These are phyloP conservation scores for Fusarium sublunatum DNA, from an alignment of 2,329 filamentous ascomycete genomes.

Conservation along the genomic window DNA sequence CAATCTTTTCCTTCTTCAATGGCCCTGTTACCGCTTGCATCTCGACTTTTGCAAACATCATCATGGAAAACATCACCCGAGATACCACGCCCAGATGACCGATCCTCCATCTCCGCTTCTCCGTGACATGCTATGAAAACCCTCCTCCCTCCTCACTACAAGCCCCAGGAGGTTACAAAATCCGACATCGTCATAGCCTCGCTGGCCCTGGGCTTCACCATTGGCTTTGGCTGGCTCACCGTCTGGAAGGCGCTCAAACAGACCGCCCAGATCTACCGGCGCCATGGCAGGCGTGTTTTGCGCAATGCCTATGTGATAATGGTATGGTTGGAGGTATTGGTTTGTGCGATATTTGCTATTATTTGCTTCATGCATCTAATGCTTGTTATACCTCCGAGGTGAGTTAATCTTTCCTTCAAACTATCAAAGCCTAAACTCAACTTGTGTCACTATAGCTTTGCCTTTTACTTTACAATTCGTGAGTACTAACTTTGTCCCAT, in stretches of 20 bases:
- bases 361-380: slow-evolving; percentile 48
- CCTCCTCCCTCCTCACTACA: slow-evolving; percentile 41
- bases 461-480: slow-evolving; percentile 47
- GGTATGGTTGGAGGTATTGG: slow-evolving; percentile 60
- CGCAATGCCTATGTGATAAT: slow-evolving; percentile 59
- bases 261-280: slow-evolving; percentile 50
- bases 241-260: slow-evolving; percentile 53
- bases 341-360: slow-evolving; percentile 56
- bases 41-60: background rate
- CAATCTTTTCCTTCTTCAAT: slow-evolving; percentile 3
- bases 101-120: background rate
- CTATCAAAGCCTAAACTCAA: slow-evolving; percentile 6
- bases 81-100: slow-evolving; percentile 15
- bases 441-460: slow-evolving; percentile 31
- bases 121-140: slow-evolving; percentile 38
- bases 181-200: slow-evolving; percentile 46
- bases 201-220: slow-evolving; percentile 53
- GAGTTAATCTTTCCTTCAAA: background rate
- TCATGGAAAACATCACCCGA: slow-evolving; percentile 30
- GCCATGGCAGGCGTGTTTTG: slow-evolving; percentile 46
- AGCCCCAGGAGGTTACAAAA: slow-evolving; percentile 34
- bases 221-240: slow-evolving; percentile 56
- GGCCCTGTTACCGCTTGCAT: background rate
- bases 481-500: background rate
- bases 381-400: slow-evolving; percentile 44